A percentile compares a stretch with the other conserved stretches of the same genome.
Evolutionary conservation across 345 rosid species (phyloP).

Genomic region (Limnanthes douglasii): DNA sequence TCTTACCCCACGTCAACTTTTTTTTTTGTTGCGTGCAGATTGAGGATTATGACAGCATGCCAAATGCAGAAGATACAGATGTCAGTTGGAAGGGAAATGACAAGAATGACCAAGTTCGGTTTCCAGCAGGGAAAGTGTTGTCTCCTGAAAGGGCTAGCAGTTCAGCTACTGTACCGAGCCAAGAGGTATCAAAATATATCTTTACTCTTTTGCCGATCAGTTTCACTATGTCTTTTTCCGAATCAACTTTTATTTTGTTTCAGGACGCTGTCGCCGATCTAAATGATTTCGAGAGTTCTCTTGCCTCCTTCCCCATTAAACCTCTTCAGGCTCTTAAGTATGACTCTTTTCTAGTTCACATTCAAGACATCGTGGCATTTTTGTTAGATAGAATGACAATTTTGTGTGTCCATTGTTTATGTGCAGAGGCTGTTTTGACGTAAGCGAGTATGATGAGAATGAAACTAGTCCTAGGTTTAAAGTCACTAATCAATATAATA

Average conservation of each 20-base stretch:
- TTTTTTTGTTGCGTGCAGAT: constrained; percentile 38
- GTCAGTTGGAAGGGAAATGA: constrained; percentile 27
- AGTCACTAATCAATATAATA: constrained; percentile 21
- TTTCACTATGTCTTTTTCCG: constrained; percentile 8
- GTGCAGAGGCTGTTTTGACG: constrained; percentile 85
- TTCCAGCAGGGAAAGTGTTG: constrained; percentile 14
- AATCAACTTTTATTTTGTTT: constrained; percentile 11
- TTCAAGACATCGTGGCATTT: too few species aligned
- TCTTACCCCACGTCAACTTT: constrained; percentile 2
- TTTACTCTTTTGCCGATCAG: constrained; percentile 3
- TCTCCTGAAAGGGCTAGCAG: constrained; percentile 31
- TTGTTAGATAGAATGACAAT: too few species aligned
- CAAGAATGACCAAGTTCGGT: constrained; percentile 18
- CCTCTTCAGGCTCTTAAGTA: constrained; percentile 90
- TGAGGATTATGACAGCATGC: constrained; percentile 38
- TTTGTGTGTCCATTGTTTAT: constrained; percentile 4
- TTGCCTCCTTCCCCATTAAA: constrained; percentile 62
- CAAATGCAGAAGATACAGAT: constrained; percentile 37
- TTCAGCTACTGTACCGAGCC: constrained; percentile 34
- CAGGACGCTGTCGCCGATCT: constrained; percentile 56
- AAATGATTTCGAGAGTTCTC: constrained; percentile 63
- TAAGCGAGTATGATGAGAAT: constrained; percentile 48
- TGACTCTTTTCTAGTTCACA: too few species aligned
- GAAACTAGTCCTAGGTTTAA: constrained; percentile 46
- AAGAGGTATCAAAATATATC: constrained; percentile 31